phyloP scores from a whole-genome alignment of 2,329 filamentous ascomycete genomes.

The Clonostachys byssicola region DNA sequence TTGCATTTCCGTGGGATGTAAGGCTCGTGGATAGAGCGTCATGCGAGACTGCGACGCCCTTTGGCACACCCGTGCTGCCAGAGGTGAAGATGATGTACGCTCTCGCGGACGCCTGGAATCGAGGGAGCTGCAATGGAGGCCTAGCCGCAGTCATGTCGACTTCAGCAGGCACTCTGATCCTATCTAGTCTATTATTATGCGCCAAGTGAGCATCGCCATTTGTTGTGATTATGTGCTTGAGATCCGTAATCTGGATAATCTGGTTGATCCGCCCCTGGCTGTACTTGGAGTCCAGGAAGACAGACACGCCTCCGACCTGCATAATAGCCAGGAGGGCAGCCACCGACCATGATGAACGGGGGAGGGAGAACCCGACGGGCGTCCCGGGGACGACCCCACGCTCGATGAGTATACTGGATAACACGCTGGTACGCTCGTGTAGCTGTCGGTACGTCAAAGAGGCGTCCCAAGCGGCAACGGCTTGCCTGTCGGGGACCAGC shows the following conservation, averaged over 20 bases:
- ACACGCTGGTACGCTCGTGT: slow-evolving; percentile 15
- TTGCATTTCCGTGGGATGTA: slow-evolving; percentile 13
- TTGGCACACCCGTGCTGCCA: slow-evolving; percentile 11
- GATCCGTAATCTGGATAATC: slow-evolving; percentile 2
- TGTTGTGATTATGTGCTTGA: slow-evolving; percentile 1
- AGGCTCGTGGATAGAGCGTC: neutral
- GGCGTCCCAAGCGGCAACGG: slow-evolving; percentile 47
- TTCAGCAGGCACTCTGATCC: neutral
- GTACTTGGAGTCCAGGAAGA: slow-evolving; percentile 16
- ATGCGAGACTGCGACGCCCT: slow-evolving; percentile 12
- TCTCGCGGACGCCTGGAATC: neutral
- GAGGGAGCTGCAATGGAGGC: neutral
- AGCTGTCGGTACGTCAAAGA: slow-evolving; percentile 38
- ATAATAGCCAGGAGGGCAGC: slow-evolving; percentile 20
- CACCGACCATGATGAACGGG: slow-evolving; percentile 17
- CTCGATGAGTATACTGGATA: slow-evolving; percentile 33
- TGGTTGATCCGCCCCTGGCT: slow-evolving; percentile 2
- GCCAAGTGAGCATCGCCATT: slow-evolving; percentile 9
- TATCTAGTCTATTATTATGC: slow-evolving; percentile 1
- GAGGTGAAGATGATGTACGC: slow-evolving; percentile 23
- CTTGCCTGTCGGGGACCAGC: slow-evolving; percentile 26
- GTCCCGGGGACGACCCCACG: slow-evolving; percentile 17
- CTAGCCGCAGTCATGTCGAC: neutral
- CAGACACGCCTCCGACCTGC: slow-evolving; percentile 22
- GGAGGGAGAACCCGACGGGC: slow-evolving; percentile 15